Evolutionary conservation across 2,329 filamentous ascomycete genomes (phyloP), one percentile per base, ranked within the genome.

Genomic region (Colletotrichum tamarilloi): DNA sequence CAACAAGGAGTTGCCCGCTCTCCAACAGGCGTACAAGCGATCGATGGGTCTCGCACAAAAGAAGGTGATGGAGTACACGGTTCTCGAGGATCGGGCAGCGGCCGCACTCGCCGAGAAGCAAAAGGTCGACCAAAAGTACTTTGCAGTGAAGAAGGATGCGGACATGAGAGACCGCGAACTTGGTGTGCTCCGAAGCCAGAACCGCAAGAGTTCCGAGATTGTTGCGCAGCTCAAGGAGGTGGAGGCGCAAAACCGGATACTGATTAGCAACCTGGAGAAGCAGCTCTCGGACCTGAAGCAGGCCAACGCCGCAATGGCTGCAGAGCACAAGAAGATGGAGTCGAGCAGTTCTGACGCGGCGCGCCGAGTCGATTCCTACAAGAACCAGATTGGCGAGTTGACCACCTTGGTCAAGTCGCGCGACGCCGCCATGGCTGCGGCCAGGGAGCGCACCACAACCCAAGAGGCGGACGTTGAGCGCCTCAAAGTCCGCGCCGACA

Each of bases 61-160:
- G 85, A 98, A 98, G 83, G 91, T 97, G 42, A 89, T 93, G 78
- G 95, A 98, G 75, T 91, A 94, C 65, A 86, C 88, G 6, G 87
- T 89, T 4, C 85, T 95, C 79, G 95, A 98, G 83, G 95, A 98
- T 69, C 93, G 93, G 75, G 87, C 96, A 49, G 85, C 90, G 22
- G 87, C 93, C 28, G 85, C 97, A 24, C 91, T 90, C 53, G 94
- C 95, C 0, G 95, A 99, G 83, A 99, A 99, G 85, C 92, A 93
- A 76, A 98, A 98, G 83, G 96, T 96, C 1, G 97, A 99, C 79
- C 96, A 98, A 80, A 98, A 98, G 83, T 99, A 97, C 81, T 98
- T 98, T 82, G 94, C 94, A 1, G 95, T 95, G 9, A 95, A 97
- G 87, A 98, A 98, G 81, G 93, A 95, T 77, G 97, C 96, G 79